Conservation (phyloP, 73 alveolate genomes). For the Paramecium primaurelia region DNA sequence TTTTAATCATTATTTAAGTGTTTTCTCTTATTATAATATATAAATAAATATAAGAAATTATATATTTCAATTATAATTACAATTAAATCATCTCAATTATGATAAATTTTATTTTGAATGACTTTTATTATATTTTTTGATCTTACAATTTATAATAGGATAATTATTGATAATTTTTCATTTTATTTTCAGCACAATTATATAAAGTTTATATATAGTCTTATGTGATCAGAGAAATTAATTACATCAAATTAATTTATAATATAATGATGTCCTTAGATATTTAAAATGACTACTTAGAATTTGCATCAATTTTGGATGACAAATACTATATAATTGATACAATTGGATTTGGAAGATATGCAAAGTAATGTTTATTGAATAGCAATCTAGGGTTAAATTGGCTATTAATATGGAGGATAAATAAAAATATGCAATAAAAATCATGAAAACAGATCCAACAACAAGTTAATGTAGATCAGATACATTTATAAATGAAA, state of each 20-base stretch:
- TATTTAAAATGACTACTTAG: slow-evolving; percentile 45
- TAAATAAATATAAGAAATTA: background rate
- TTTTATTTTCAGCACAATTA: background rate
- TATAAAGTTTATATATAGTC: background rate
- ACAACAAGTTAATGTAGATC: background rate
- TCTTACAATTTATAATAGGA: background rate
- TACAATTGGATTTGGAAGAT: slow-evolving; percentile 43
- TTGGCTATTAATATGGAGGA: slow-evolving; percentile 23
- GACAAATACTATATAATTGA: slow-evolving; percentile 14
- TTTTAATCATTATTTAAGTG: background rate
- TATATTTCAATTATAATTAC: no score
- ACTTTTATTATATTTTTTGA: background rate
- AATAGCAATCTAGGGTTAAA: background rate
- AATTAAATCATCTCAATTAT: background rate
- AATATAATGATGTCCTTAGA: slow-evolving; percentile 23
- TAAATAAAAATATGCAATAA: slow-evolving; percentile 14
- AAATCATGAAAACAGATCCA: slow-evolving; percentile 38
- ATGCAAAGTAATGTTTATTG: background rate
- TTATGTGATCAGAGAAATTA: background rate
- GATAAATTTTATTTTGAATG: background rate
- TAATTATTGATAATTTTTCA: background rate
- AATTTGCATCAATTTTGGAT: slow-evolving; percentile 37
- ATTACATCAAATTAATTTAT: background rate
- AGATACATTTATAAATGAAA: slow-evolving; percentile 29
- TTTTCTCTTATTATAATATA: background rate